These are phyloP conservation scores for Ulota crispa DNA, from an alignment of 225 moss, liverwort and hornwort species.

Conservation along the genomic window DNA sequence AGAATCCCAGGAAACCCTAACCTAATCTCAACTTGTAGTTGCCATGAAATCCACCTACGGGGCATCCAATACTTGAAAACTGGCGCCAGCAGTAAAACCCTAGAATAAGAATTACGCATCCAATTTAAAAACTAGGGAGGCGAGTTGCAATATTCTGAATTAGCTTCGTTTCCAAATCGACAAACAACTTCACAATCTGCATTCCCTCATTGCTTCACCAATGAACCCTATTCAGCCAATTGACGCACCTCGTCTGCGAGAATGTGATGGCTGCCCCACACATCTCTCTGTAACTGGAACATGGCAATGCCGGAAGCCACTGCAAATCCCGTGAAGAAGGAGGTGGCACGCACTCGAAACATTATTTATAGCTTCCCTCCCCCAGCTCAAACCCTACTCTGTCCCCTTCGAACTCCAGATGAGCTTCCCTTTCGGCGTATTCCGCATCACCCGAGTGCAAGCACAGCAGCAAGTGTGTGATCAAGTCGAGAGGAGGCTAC, in stretches of 20 bases:
- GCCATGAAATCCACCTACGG: neutral
- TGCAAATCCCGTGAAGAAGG: conserved; percentile 25
- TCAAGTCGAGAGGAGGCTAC: neutral
- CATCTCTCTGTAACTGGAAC: conserved; percentile 92
- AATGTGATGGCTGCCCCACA: conserved; percentile 91
- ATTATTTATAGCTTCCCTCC: neutral
- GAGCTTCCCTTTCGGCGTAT: neutral
- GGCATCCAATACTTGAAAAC: neutral
- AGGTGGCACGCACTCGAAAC: conserved; percentile 33
- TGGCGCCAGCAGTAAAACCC: neutral
- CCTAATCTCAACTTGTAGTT: neutral
- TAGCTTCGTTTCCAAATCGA: neutral
- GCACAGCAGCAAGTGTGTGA: neutral
- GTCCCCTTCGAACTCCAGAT: neutral
- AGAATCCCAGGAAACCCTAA: neutral
- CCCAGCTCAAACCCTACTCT: neutral
- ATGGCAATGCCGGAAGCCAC: conserved; percentile 82
- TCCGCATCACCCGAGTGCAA: neutral
- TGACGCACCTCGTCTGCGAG: conserved; percentile 65
- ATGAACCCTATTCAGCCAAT: neutral
- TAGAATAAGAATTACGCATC: neutral
- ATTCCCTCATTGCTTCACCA: neutral
- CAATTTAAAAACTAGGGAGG: neutral
- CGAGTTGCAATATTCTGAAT: neutral
- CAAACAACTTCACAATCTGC: neutral